Conservation (phyloP, 2,329 filamentous ascomycete species). For the Hyphodiscus sp. region DNA sequence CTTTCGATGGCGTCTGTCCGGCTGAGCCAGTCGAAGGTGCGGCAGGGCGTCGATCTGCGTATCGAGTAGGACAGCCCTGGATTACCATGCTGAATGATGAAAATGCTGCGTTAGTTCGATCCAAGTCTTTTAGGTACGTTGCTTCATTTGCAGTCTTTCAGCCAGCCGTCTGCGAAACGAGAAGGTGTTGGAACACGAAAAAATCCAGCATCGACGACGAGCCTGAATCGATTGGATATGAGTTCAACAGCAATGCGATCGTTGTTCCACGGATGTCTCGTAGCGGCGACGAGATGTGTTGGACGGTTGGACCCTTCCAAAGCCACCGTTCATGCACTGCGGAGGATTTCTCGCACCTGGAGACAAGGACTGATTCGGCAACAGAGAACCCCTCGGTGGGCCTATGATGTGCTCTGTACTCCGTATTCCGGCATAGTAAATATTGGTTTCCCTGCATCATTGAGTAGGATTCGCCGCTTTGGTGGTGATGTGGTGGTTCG, state of each 20-base stretch:
- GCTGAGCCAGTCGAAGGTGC: slow-evolving; percentile 1
- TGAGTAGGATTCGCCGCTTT: not conserved
- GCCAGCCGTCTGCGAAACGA: slow-evolving; percentile 1
- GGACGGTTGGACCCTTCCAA: not conserved
- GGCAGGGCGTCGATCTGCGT: slow-evolving; percentile 6
- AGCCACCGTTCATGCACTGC: not conserved
- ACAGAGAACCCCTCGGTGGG: not conserved
- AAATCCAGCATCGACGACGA: slow-evolving; percentile 4
- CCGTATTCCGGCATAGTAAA: too few species aligned
- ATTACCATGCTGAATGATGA: not conserved
- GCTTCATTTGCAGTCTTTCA: not conserved
- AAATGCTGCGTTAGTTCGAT: not conserved
- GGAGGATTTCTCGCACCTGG: not conserved
- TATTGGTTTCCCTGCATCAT: not conserved
- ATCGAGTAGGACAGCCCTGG: slow-evolving; percentile 4
- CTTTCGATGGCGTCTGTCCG: slow-evolving; percentile 1
- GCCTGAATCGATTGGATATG: slow-evolving; percentile 9
- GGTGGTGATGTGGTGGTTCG: not conserved
- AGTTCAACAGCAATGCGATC: slow-evolving; percentile 11
- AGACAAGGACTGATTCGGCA: not conserved
- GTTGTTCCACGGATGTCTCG: not conserved
- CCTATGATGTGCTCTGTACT: not conserved
- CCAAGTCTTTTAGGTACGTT: not conserved
- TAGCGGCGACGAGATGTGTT: not conserved
- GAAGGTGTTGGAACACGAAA: slow-evolving; percentile 1